Evolutionary conservation across 805 yeast genomes (phyloP).

Genomic region (Debaryomyces hansenii): DNA sequence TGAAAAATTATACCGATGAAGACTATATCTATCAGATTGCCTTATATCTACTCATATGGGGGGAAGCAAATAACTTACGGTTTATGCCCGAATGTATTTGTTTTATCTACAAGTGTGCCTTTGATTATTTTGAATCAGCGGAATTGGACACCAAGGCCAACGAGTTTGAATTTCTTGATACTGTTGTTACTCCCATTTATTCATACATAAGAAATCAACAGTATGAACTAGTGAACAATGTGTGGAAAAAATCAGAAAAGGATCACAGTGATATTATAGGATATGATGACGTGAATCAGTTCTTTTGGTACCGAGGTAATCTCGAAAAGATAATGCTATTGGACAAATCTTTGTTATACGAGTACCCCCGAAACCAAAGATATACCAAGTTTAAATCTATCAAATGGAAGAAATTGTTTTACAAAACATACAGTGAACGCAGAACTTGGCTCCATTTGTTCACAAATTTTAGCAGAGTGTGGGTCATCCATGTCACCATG

Average conservation of each 20-base stretch:
- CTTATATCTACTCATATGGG: conserved; percentile 67
- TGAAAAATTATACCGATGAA: conserved; percentile 51
- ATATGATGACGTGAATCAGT: conserved; percentile 55
- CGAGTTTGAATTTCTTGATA: conserved; percentile 31
- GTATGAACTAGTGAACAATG: conserved; percentile 54
- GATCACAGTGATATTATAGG: conserved; percentile 67
- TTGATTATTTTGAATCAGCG: conserved; percentile 19
- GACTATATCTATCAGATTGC: conserved; percentile 69
- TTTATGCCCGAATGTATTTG: conserved; percentile 47
- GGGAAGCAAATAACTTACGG: conserved; percentile 69
- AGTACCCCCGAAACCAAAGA: conserved; percentile 28
- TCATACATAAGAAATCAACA: conserved; percentile 67
- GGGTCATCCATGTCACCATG: conserved; percentile 51
- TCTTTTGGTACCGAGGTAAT: conserved; percentile 48
- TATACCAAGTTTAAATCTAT: conserved; percentile 30
- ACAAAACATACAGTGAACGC: conserved; percentile 48
- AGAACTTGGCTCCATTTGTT: conserved; percentile 52
- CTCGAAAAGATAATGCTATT: conserved; percentile 29
- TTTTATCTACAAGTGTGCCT: conserved; percentile 29
- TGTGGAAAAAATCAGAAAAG: conserved; percentile 57
- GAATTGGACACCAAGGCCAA: neutral
- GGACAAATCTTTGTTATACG: conserved; percentile 31
- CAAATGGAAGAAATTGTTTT: conserved; percentile 42
- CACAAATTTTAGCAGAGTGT: conserved; percentile 51
- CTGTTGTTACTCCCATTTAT: conserved; percentile 51